Evolutionary conservation across 1,139 yeast genomes (phyloP).

Genomic region (Yamadazyma oceani): DNA sequence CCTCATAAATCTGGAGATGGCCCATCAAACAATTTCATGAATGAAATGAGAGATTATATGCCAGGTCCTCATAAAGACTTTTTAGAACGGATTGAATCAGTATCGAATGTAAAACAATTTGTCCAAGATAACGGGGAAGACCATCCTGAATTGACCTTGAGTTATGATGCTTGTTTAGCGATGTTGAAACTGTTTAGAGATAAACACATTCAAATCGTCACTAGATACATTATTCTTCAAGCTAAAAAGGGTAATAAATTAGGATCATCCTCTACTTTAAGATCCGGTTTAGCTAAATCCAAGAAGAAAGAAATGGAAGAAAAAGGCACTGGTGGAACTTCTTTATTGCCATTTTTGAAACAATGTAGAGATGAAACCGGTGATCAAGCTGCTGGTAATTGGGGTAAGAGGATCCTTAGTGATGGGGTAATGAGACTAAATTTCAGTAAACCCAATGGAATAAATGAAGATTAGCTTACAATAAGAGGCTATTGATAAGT

Average conservation of each 20-base stretch:
- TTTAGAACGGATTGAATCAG: slow-evolving; percentile 55
- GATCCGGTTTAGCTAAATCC: slow-evolving; percentile 60
- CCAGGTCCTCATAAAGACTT: slow-evolving; percentile 82
- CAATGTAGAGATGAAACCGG: slow-evolving; percentile 97
- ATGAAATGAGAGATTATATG: slow-evolving; percentile 87
- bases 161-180: slow-evolving; percentile 89
- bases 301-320: slow-evolving; percentile 48
- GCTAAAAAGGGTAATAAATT: slow-evolving; percentile 55
- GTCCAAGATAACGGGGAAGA: slow-evolving; percentile 44
- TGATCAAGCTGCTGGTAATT: slow-evolving; percentile 82
- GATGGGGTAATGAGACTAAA: slow-evolving; percentile 54
- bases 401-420: slow-evolving; percentile 79
- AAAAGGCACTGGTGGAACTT: slow-evolving; percentile 93
- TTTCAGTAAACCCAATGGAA: slow-evolving; percentile 35
- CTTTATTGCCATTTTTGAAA: slow-evolving; percentile 84
- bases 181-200: slow-evolving; percentile 88
- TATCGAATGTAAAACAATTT: slow-evolving; percentile 61
- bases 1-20: not conserved
- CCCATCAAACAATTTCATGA: slow-evolving; percentile 58
- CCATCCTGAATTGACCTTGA: slow-evolving; percentile 58
- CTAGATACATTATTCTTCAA: slow-evolving; percentile 80
- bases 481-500: too few species aligned
- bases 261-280: slow-evolving; percentile 55
- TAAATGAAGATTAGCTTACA: slow-evolving; percentile 35
- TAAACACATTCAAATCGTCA: slow-evolving; percentile 89